Base-by-base conservation (phyloP, 192 early-diverging fungal genomes). In the Entomortierella beljakovae region DNA sequence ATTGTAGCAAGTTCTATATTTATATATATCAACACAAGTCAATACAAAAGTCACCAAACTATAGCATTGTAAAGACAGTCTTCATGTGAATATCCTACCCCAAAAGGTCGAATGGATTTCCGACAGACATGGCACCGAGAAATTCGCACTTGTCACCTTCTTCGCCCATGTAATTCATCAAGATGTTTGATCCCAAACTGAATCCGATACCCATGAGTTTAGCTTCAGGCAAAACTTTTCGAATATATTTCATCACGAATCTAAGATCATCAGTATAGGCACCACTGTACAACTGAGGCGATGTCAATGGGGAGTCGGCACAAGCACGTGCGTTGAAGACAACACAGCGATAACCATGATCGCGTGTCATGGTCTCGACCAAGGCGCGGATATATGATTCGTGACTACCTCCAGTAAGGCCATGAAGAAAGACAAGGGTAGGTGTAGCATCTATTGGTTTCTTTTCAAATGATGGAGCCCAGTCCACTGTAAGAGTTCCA, bases 281-380 rank as follows among this genome's bases (percentile, higher is more conserved):
- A 34, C 91, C 97, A 60, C 86, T 92, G 84, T 95, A 99, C 34
- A 98, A 80, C 53, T 94, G 87, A 29, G 89, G 85, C 1, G 93
- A 91, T 6, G 87, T 92, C 28, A 99, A 73, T 64, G 90, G 82
- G 6, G 92, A 89, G n/a, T 89, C 88, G 7, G 91, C 95, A 80
- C 95, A 97, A 7, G 96, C 97, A 35, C 97, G 89, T 61, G 87
- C 91, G 86, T 99, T 99, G 70, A 94, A 86, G 23, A 97, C 95
- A 0, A 97, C 94, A 7, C 85, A 85, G 37, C 91, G 86, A 77
- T 92, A 94, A 51, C 86, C 85, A 58, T 90, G 84, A 20, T 88
- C 90, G 42, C 80, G 70, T 0, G 85, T 90, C 59, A 93, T 83
- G 43, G 76, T 74, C 64, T 89, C 83, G 35, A 94, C 85, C 16